Evolutionary conservation across 768 basidiomycete species (phyloP).

Genomic region (Neoboletus brunneissimus): DNA sequence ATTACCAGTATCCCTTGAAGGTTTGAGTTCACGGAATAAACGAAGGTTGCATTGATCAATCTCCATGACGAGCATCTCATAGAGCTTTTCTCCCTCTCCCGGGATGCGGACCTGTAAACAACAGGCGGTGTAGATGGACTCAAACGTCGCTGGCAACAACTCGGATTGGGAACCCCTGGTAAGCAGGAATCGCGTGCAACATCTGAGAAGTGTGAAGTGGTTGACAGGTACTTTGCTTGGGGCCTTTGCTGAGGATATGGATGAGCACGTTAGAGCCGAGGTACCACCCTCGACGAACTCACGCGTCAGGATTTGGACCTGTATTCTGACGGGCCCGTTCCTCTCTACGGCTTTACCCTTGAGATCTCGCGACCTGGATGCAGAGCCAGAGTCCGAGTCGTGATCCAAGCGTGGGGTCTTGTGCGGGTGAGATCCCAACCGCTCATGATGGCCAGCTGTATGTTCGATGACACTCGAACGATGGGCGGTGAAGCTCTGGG

Average conservation of each 20-base stretch:
- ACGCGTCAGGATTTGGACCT: conserved; percentile 46
- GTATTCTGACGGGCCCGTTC: conserved; percentile 44
- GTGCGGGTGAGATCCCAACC: conserved; percentile 57
- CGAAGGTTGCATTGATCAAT: conserved; percentile 52
- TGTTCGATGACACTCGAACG: conserved; percentile 37
- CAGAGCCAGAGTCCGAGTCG: conserved; percentile 67
- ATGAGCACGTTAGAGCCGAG: neutral
- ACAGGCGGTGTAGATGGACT: conserved; percentile 56
- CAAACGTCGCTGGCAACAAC: conserved; percentile 47
- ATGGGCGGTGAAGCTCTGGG: conserved; percentile 47
- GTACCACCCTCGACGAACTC: conserved; percentile 1
- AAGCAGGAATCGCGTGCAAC: conserved; percentile 42
- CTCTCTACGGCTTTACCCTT: conserved; percentile 25
- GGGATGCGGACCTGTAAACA: conserved; percentile 51
- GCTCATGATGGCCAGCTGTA: conserved; percentile 32
- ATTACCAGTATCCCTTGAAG: neutral
- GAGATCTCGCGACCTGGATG: conserved; percentile 49
- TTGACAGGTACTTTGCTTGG: conserved; percentile 7
- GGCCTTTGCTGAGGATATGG: conserved; percentile 7
- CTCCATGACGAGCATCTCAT: conserved; percentile 55
- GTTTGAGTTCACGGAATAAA: conserved; percentile 40
- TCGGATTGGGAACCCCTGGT: conserved; percentile 33
- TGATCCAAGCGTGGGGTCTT: conserved; percentile 66
- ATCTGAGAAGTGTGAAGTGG: conserved; percentile 31
- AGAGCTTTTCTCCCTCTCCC: conserved; percentile 55